Conservation (phyloP, 1,139 yeast genomes). For the Entelexis paramagnoliae region DNA sequence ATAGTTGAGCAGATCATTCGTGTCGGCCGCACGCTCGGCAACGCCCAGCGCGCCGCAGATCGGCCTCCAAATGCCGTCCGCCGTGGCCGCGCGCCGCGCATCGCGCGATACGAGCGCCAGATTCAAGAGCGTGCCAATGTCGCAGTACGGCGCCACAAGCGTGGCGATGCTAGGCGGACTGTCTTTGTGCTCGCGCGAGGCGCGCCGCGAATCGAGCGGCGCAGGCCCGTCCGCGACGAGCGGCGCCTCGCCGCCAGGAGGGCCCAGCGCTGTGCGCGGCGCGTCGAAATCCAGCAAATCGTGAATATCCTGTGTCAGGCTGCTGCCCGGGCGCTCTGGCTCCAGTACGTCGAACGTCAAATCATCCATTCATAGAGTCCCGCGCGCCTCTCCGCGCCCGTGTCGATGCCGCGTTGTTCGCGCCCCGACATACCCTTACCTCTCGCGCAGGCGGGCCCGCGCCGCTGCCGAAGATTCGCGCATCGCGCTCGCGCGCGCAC, state of each 20-base stretch:
- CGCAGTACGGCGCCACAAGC: slow-evolving; percentile 8
- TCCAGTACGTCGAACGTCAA: slow-evolving; percentile 1
- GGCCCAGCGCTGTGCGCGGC: background rate
- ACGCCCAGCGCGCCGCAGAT: slow-evolving; percentile 6
- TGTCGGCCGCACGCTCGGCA: background rate
- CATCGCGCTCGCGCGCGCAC: too few species aligned
- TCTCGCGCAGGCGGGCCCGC: background rate
- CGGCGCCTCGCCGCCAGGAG: too few species aligned
- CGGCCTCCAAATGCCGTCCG: slow-evolving; percentile 9
- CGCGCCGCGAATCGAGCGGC: background rate
- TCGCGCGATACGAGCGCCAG: slow-evolving; percentile 4
- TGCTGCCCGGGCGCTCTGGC: background rate
- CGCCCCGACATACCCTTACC: background rate
- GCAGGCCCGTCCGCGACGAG: background rate
- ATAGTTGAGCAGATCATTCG: background rate
- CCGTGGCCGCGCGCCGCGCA: slow-evolving; percentile 2
- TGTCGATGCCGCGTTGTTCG: background rate
- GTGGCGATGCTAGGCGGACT: background rate
- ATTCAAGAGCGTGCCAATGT: background rate
- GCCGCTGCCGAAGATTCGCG: too few species aligned
- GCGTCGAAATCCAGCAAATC: background rate
- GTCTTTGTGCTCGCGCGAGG: background rate
- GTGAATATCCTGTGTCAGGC: background rate
- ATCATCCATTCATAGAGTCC: slow-evolving; percentile 1
- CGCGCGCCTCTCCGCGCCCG: background rate